Conservation (phyloP, 1,139 yeast genomes). For the Petasospora rhodanensis region DNA sequence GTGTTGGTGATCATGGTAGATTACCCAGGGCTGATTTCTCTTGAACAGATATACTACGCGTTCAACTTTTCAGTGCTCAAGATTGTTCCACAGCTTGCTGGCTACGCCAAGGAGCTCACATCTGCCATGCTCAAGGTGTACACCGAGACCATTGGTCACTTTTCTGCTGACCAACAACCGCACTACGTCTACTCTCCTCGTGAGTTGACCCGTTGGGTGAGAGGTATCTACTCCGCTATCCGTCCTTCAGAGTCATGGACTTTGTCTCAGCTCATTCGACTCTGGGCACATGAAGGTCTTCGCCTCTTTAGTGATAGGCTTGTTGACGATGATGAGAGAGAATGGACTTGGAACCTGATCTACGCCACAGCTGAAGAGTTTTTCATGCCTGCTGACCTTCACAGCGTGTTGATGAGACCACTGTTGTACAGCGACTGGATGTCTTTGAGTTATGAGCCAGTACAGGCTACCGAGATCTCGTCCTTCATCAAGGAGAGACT, state of each 20-base stretch:
- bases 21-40: constrained; percentile 66
- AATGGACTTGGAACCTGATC: constrained; percentile 49
- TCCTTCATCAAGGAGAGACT: constrained; percentile 62
- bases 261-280: constrained; percentile 45
- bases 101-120: constrained; percentile 50
- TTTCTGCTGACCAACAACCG: constrained; percentile 33
- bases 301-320: constrained; percentile 75
- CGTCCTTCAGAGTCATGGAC: constrained; percentile 20
- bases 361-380: constrained; percentile 31
- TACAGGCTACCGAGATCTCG: constrained; percentile 43
- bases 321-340: constrained; percentile 42
- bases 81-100: constrained; percentile 57
- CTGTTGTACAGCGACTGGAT: constrained; percentile 74
- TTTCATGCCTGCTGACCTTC: constrained; percentile 47
- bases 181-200: constrained; percentile 87
- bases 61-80: constrained; percentile 58
- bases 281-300: constrained; percentile 83
- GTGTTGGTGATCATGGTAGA: constrained; percentile 68
- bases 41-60: constrained; percentile 61
- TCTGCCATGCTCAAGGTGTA: constrained; percentile 66
- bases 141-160: constrained; percentile 36
- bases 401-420: constrained; percentile 40
- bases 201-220: constrained; percentile 84
- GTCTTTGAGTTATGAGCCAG: constrained; percentile 57
- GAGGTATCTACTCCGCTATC: constrained; percentile 63